Evolutionary conservation across 1,284 basidiomycete species (phyloP).

Genomic region (Apiotrichum gamsii): DNA sequence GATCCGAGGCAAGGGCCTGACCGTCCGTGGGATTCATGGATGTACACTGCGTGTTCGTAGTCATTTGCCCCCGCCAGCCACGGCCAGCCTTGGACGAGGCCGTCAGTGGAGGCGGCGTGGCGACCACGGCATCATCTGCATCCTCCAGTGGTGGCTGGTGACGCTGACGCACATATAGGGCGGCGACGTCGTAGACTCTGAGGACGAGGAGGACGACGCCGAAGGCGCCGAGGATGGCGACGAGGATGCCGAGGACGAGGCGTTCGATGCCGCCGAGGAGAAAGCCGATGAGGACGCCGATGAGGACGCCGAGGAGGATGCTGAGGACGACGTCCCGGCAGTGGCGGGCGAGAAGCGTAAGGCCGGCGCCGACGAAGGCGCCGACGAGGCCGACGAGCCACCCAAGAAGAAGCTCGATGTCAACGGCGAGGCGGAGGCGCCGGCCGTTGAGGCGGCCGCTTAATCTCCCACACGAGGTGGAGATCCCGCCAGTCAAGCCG

Average conservation of each 20-base stretch:
- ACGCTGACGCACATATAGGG: slow-evolving; percentile 2
- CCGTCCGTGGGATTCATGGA: too few relatives aligned
- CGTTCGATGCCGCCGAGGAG: slow-evolving; percentile 6
- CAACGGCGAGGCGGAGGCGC: slow-evolving; percentile 1
- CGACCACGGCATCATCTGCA: too few relatives aligned
- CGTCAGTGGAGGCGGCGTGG: too few relatives aligned
- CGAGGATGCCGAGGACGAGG: slow-evolving; percentile 15
- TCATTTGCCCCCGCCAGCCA: too few relatives aligned
- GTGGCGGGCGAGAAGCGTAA: slow-evolving; percentile 16
- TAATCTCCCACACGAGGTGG: too few relatives aligned
- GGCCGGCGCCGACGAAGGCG: slow-evolving; percentile 5
- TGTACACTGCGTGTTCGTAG: too few relatives aligned
- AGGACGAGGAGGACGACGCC: not conserved
- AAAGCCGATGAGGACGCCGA: not conserved
- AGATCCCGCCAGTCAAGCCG: too few relatives aligned
- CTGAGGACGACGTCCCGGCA: not conserved
- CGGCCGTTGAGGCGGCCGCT: not conserved
- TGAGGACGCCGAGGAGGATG: slow-evolving; percentile 5
- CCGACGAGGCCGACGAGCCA: slow-evolving; percentile 1
- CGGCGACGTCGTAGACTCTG: slow-evolving; percentile 7
- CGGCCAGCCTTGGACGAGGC: too few relatives aligned
- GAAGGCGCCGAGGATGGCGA: slow-evolving; percentile 2
- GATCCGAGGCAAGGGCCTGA: too few relatives aligned
- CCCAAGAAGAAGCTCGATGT: slow-evolving; percentile 5
- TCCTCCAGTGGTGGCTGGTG: too few relatives aligned